phyloP scores from a whole-genome alignment of 768 basidiomycete genomes.

The Daedaleopsis sinensis region DNA sequence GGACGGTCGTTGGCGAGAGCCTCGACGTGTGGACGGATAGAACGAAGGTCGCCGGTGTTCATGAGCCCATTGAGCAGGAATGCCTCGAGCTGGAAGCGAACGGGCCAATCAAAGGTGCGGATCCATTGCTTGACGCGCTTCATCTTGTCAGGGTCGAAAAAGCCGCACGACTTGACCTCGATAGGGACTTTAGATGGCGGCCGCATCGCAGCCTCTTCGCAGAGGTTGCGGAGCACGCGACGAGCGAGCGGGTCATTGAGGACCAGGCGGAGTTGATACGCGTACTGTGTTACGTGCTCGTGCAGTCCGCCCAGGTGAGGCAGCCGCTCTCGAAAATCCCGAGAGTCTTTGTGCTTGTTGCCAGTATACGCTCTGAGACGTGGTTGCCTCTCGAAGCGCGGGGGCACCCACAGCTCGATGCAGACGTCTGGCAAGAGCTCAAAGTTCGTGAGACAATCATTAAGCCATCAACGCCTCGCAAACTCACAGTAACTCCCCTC shows the following conservation, averaged over 20 bases:
- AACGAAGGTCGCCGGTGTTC: conserved; percentile 56
- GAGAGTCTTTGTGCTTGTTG: conserved; percentile 38
- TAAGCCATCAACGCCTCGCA: conserved; percentile 43
- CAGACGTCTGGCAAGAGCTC: conserved; percentile 52
- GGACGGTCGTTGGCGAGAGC: conserved; percentile 35
- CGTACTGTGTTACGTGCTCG: conserved; percentile 60
- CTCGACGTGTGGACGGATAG: conserved; percentile 49
- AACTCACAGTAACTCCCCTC: conserved; percentile 55
- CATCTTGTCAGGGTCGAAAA: conserved; percentile 55
- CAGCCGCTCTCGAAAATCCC: conserved; percentile 58
- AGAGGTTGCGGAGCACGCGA: conserved; percentile 55
- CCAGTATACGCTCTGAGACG: conserved; percentile 56
- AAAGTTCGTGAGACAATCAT: background rate
- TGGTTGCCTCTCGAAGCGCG: conserved; percentile 59
- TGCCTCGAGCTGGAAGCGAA: conserved; percentile 79
- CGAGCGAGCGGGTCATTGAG: conserved; percentile 55
- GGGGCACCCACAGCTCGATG: conserved; percentile 68
- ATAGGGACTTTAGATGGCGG: conserved; percentile 38
- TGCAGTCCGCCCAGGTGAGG: conserved; percentile 62
- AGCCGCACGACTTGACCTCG: conserved; percentile 48
- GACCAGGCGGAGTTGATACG: conserved; percentile 67
- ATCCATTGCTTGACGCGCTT: conserved; percentile 47
- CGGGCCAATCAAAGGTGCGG: conserved; percentile 55
- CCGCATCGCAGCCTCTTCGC: conserved; percentile 48
- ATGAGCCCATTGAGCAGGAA: conserved; percentile 65